Evolutionary conservation across 2,329 filamentous ascomycete species (phyloP).

Genomic region (Colletotrichum graminicola): DNA sequence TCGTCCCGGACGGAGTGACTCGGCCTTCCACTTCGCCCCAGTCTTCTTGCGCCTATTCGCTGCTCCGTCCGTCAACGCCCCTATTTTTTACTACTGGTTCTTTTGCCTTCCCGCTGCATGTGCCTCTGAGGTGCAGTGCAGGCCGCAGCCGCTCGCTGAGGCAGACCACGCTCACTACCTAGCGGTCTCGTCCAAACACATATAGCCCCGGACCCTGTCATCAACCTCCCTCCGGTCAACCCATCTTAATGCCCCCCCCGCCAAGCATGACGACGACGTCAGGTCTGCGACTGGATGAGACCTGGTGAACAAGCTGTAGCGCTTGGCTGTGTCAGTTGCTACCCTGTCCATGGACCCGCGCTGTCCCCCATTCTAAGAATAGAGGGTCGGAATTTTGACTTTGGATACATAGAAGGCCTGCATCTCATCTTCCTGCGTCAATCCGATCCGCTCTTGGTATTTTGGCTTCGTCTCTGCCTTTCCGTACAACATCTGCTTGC

Average conservation of each 20-base stretch:
- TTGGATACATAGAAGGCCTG: constrained; percentile 32
- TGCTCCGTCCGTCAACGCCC: constrained; percentile 25
- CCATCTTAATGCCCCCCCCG: constrained; percentile 20
- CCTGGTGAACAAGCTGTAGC: constrained; percentile 37
- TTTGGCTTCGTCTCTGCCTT: constrained; percentile 15
- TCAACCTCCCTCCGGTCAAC: constrained; percentile 8
- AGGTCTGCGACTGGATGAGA: constrained; percentile 39
- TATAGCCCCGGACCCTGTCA: constrained; percentile 30
- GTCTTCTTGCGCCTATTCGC: constrained; percentile 20
- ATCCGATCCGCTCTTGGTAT: constrained; percentile 5
- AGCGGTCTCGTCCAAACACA: constrained; percentile 23
- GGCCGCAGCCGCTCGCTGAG: not conserved
- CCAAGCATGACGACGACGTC: constrained; percentile 37
- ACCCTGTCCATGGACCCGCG: constrained; percentile 34
- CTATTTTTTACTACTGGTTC: constrained; percentile 6
- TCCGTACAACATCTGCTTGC: not conserved
- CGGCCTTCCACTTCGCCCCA: constrained; percentile 30
- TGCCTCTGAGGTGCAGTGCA: constrained; percentile 9
- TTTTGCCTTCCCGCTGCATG: constrained; percentile 19
- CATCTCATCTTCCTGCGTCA: constrained; percentile 28
- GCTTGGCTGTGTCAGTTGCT: constrained; percentile 42
- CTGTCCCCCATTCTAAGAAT: constrained; percentile 39
- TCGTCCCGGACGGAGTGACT: constrained; percentile 27
- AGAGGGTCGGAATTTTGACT: constrained; percentile 24
- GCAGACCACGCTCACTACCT: not conserved